Base-by-base conservation (phyloP, 208 protist genomes). In the Acanthamoeba rhysodes region DNA sequence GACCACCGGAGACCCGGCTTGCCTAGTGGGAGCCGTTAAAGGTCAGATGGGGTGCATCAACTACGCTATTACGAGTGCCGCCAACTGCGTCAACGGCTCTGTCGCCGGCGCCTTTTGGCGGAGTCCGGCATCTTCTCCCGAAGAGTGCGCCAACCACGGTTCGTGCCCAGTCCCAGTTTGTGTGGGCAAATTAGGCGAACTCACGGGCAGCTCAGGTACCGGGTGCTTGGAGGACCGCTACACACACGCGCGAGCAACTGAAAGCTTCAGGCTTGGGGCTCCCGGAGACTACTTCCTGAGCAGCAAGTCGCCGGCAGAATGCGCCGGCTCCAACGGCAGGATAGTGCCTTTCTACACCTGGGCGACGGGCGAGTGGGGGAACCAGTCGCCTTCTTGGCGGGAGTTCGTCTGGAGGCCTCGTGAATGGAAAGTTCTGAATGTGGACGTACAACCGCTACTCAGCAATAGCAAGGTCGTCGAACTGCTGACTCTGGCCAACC, bases 271-370 rank as follows among this genome's bases (percentile, higher is more conserved):
- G 18, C 20, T 53, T n/a, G 74, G 74, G 27, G 74, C 14, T 7
- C 74, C 74, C 2, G 74, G 74, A 16, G 74, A 84, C 24, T 84
- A 55, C 29, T 84, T 84, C 32, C 2, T 84, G 8, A 84, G 74
- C 27, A 37, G 37, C 2, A 84, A 84, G 29, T 29, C 74, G 9
- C 16, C 20, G 8, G 16, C 8, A 24, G 80, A 88, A 24, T 88
- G 80, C 45, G 22, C 14, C 2, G 8, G 2, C 9, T 50, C 64
- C 5, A 24, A 41, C 12, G 80, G 80, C 22, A 45, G 12, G 5
- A n/a, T 45, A 0, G 10, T 24, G 9, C 53, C 80, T 32, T 88
- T 66, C 32, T 88, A 88, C 18, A 18, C 16, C 4, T 88, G 80
- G 80, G 10, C 22, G 2, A 14, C 5, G 9, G 80, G 80, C 4